Evolutionary conservation across 2,329 filamentous ascomycete species (phyloP), one percentile per base, ranked within the genome.

Genomic region (Penicillium palitans): DNA sequence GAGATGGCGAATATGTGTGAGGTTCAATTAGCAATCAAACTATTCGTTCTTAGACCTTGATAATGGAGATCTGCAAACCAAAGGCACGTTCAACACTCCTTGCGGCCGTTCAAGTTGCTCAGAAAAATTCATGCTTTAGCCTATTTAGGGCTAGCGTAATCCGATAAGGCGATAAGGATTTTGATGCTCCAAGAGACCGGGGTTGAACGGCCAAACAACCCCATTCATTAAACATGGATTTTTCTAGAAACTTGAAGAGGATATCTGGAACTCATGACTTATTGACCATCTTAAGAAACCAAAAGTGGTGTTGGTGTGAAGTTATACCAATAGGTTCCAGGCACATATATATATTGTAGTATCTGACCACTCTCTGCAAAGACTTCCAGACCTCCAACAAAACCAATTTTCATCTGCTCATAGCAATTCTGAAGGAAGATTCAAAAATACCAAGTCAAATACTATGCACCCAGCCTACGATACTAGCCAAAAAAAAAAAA

Each of bases 131-230:
- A 53, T 55, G 40, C 50, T 53, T 53, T 66, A 62, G 40, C 66
- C 57, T 35, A 21, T 47, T 62, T 45, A 3, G 61, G 61, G 45
- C 57, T 68, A 68, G 66, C 50, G 60, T n/a, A 4, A 0, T 5
- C 2, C 19, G 66, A 68, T 68, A 68, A 63, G 65, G 60, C 53
- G 61, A 65, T 64, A 66, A 67, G 56, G 21, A 61, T 15, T 59
- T 55, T 13, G 48, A 44, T 41, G 37, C 19, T 37, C 8, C 15
- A 24, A 37, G 17, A 31, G 21, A 12, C 41, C 4, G 29, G 44
- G 52, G 24, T 48, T 31, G 24, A 33, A 19, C 8, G 8, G 15
- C 12, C 12, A 29, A 21, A 19, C 21, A 10, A 51, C 17, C 21
- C 21, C 17, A 8, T 37, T 37, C 17, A 8, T 37, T 37, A 4